phyloP scores from a whole-genome alignment of 257 asterid species.

The Capsicum rhomboideum region DNA sequence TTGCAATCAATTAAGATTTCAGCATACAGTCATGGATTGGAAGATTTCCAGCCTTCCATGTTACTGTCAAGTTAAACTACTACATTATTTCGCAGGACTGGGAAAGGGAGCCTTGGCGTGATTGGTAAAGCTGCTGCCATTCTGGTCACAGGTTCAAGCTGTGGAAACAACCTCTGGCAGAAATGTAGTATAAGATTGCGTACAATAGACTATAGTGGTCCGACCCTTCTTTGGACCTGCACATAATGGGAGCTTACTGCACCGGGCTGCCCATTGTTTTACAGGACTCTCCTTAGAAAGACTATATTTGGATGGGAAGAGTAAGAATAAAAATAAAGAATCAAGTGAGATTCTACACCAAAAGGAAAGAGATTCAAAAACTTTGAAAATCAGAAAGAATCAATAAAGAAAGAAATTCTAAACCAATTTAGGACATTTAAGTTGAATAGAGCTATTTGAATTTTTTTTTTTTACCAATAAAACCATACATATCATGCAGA shows the following conservation, averaged over 20 bases:
- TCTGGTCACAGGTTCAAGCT: too few species aligned
- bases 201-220: background rate
- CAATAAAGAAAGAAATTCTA: background rate
- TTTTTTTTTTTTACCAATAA: background rate
- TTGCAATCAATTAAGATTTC: background rate
- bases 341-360: background rate
- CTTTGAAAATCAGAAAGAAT: background rate
- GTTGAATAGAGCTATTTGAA: background rate
- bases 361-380: background rate
- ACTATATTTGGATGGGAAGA: background rate
- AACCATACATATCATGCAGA: background rate
- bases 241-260: background rate
- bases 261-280: background rate
- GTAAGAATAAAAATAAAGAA: background rate
- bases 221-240: background rate
- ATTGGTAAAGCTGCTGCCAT: background rate
- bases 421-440: too few species aligned
- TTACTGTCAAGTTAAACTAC: background rate
- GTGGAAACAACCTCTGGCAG: too few species aligned
- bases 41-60: background rate
- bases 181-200: background rate
- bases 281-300: background rate
- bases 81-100: background rate
- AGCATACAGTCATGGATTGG: background rate
- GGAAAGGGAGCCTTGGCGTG: background rate